A percentile compares a stretch with the other conserved stretches of the same genome.
Conservation (phyloP, 139 green algal species). For the Chlorella vulgaris region DNA sequence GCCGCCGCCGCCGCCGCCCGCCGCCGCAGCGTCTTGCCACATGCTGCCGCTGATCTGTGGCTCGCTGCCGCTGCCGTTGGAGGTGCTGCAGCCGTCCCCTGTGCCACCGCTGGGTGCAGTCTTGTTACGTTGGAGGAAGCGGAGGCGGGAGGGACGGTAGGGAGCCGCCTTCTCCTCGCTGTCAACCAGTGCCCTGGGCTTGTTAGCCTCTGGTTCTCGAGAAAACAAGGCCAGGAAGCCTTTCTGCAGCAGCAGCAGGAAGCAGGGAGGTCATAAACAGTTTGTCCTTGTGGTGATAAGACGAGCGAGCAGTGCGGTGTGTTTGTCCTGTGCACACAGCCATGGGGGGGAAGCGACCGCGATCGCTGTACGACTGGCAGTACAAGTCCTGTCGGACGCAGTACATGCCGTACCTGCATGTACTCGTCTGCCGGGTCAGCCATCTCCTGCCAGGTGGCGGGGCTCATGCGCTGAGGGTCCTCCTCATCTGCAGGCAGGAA, state of each 20-base stretch:
- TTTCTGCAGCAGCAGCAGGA: conserved; percentile 20
- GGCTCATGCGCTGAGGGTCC: conserved; percentile 44
- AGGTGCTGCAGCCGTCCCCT: neutral
- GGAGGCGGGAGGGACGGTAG: conserved; percentile 1
- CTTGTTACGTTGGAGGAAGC: conserved; percentile 38
- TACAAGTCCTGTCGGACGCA: neutral
- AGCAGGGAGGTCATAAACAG: no score
- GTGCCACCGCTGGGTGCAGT: neutral
- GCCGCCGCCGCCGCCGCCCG: neutral
- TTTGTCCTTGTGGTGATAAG: no score
- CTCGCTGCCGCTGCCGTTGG: neutral
- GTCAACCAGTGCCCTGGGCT: no score
- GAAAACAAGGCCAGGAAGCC: conserved; percentile 32
- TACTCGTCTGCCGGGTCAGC: conserved; percentile 35
- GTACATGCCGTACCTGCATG: neutral
- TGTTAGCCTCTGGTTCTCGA: neutral
- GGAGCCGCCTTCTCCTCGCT: neutral
- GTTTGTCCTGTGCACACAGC: no score
- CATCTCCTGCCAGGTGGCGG: conserved; percentile 75
- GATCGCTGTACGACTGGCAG: no score
- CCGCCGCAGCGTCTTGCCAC: neutral
- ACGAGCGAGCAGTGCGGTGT: no score
- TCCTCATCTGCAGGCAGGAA: conserved; percentile 36
- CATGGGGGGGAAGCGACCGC: no score
- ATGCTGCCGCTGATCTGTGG: neutral